A percentile compares a stretch with the other conserved stretches of the same genome.
Evolutionary conservation across 805 yeast species (phyloP).

Genomic region (Starmerella riodocensis): DNA sequence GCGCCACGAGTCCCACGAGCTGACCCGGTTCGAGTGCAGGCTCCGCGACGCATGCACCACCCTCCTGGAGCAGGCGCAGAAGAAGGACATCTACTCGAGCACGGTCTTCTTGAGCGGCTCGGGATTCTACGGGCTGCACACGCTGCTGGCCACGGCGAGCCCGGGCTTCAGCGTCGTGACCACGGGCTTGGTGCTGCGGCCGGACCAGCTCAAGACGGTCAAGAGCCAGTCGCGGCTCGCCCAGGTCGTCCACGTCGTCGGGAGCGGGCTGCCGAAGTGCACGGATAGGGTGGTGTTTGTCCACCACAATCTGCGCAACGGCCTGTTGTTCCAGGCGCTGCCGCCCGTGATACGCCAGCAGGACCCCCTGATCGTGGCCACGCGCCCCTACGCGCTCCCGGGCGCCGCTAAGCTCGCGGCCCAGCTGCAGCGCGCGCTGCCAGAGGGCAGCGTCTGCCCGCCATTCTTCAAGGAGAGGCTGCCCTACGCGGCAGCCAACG

Average conservation of each 20-base stretch:
- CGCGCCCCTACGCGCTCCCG: constrained; percentile 59
- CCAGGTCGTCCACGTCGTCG: constrained; percentile 7
- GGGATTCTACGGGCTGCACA: constrained; percentile 15
- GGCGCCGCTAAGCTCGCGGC: constrained; percentile 44
- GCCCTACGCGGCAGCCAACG: constrained; percentile 57
- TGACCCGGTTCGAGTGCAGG: background rate
- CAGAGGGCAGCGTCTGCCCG: constrained; percentile 43
- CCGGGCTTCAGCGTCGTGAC: constrained; percentile 5
- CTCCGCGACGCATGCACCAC: constrained; percentile 3
- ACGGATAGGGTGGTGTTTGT: constrained; percentile 31
- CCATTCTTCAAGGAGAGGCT: constrained; percentile 43
- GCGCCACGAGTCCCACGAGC: background rate
- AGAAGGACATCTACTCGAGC: background rate
- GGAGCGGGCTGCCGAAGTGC: constrained; percentile 3
- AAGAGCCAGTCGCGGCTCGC: constrained; percentile 4
- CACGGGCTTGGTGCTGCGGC: constrained; percentile 10
- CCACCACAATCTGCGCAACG: constrained; percentile 72
- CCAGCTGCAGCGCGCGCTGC: constrained; percentile 44
- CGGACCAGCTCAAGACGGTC: background rate
- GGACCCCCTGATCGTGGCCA: constrained; percentile 58
- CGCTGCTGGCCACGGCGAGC: constrained; percentile 6
- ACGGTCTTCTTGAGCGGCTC: constrained; percentile 13
- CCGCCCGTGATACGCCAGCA: constrained; percentile 45
- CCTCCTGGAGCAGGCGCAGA: background rate
- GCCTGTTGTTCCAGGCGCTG: constrained; percentile 50